These are phyloP conservation scores for Entomortierella lignicola DNA, from an alignment of 192 early-diverging fungal genomes.

Conservation along the genomic window DNA sequence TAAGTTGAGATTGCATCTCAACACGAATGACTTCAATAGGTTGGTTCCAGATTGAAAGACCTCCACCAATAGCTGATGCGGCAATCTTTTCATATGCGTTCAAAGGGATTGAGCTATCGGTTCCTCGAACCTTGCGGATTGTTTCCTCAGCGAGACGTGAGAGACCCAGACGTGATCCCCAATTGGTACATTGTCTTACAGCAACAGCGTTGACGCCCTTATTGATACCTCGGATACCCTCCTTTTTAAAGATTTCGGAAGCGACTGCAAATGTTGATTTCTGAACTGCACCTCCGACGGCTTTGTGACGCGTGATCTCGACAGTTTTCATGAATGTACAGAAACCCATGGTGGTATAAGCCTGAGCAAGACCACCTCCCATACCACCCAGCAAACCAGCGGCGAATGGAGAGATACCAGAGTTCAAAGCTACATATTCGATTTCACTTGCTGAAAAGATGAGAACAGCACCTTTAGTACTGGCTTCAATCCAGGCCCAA, in stretches of 20 bases:
- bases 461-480: constrained; percentile 70
- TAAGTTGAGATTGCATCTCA: constrained; percentile 97
- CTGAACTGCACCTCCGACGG: constrained; percentile 62
- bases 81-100: constrained; percentile 70
- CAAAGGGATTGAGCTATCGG: constrained; percentile 54
- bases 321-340: constrained; percentile 99
- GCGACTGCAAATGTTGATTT: constrained; percentile 88
- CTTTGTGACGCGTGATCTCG: constrained; percentile 98
- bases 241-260: constrained; percentile 87
- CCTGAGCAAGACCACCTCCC: constrained; percentile 94
- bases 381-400: constrained; percentile 95
- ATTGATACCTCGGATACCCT: constrained; percentile 97
- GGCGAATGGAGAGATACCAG: constrained; percentile 68
- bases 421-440: constrained; percentile 61
- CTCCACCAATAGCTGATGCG: constrained; percentile 91
- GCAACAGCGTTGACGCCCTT: constrained; percentile 99
- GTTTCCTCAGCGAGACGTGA: constrained; percentile 79
- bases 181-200: constrained; percentile 96
- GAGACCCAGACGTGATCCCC: constrained; percentile 96
- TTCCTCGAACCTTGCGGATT: constrained; percentile 69
- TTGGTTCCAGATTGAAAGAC: constrained; percentile 97
- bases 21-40: constrained; percentile 99
- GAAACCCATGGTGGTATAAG: constrained; percentile 99
- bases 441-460: constrained; percentile 73
- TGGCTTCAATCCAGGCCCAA: constrained; percentile 74